phyloP scores from a whole-genome alignment of 2,329 filamentous ascomycete genomes.

The Xylariales sp. region DNA sequence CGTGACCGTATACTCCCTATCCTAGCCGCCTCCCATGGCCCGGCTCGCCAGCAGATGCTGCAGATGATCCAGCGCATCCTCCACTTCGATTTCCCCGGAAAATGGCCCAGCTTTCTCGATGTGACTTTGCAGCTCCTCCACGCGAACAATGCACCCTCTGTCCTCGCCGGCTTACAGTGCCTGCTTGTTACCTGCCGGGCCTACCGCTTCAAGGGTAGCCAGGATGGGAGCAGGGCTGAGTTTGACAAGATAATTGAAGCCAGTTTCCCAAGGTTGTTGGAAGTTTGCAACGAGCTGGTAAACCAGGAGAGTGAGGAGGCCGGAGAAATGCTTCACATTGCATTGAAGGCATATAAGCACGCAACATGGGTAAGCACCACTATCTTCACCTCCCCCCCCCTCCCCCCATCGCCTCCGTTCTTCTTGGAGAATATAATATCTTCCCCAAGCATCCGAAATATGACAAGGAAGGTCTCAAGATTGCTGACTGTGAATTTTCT shows the following conservation, averaged over 20 bases:
- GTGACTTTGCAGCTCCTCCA: constrained; percentile 86
- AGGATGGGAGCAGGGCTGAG: constrained; percentile 71
- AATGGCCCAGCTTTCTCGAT: constrained; percentile 93
- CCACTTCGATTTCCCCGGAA: constrained; percentile 88
- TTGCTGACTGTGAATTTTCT: too few species aligned
- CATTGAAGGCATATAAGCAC: constrained; percentile 97
- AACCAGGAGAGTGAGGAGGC: constrained; percentile 91
- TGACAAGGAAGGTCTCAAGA: too few species aligned
- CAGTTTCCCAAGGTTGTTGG: constrained; percentile 82
- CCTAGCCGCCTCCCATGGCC: constrained; percentile 73
- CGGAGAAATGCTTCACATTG: constrained; percentile 92
- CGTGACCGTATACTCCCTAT: constrained; percentile 85
- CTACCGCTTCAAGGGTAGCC: constrained; percentile 84
- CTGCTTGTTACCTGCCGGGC: constrained; percentile 91
- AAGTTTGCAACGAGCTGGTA: constrained; percentile 83
- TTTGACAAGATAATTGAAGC: constrained; percentile 93
- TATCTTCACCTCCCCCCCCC: too few species aligned
- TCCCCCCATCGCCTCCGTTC: too few species aligned
- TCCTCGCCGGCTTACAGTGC: constrained; percentile 92
- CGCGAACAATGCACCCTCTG: constrained; percentile 78
- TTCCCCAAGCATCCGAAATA: too few species aligned
- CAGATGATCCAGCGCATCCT: constrained; percentile 94
- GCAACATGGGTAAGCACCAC: constrained; percentile 92
- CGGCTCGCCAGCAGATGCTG: constrained; percentile 87
- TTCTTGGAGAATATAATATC: too few species aligned